Conservation (phyloP, 1,139 yeast species). For the Arxiozyma bovina region DNA sequence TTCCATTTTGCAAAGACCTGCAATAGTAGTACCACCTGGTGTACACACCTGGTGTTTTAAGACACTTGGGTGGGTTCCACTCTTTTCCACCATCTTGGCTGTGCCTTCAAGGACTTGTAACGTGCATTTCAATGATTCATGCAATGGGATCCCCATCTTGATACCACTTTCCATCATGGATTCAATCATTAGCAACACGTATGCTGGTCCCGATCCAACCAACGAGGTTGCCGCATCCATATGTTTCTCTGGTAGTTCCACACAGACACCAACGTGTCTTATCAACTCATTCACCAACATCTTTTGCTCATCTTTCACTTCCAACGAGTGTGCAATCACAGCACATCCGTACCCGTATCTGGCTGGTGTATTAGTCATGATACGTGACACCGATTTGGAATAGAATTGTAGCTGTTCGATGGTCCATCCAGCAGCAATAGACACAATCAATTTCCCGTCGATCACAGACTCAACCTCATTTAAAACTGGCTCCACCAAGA, state of each 20-base stretch:
- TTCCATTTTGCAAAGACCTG: constrained; percentile 88
- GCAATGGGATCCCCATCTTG: constrained; percentile 86
- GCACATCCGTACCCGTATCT: constrained; percentile 91
- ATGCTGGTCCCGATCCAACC: constrained; percentile 97
- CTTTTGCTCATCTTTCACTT: constrained; percentile 41
- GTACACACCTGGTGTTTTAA: constrained; percentile 86
- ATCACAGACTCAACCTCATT: constrained; percentile 37
- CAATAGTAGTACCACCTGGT: constrained; percentile 97
- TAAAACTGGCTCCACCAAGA: constrained; percentile 53
- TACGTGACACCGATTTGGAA: constrained; percentile 61
- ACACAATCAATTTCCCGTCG: constrained; percentile 58
- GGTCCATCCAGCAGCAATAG: constrained; percentile 89
- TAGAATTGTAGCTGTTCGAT: constrained; percentile 53
- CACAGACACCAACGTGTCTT: constrained; percentile 58
- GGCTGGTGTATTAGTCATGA: constrained; percentile 98
- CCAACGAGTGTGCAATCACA: constrained; percentile 60
- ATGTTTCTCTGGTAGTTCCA: constrained; percentile 75
- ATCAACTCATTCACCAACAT: constrained; percentile 50
- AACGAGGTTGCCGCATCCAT: constrained; percentile 96
- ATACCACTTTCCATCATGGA: constrained; percentile 92
- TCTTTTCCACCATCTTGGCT: constrained; percentile 74
- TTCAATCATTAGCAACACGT: constrained; percentile 81
- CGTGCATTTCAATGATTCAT: constrained; percentile 80
- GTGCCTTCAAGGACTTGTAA: constrained; percentile 94
- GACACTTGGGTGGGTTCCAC: constrained; percentile 89